These are phyloP conservation scores for Bacterosira constricta DNA, from an alignment of 108 stramenopile species.

Conservation along the genomic window DNA sequence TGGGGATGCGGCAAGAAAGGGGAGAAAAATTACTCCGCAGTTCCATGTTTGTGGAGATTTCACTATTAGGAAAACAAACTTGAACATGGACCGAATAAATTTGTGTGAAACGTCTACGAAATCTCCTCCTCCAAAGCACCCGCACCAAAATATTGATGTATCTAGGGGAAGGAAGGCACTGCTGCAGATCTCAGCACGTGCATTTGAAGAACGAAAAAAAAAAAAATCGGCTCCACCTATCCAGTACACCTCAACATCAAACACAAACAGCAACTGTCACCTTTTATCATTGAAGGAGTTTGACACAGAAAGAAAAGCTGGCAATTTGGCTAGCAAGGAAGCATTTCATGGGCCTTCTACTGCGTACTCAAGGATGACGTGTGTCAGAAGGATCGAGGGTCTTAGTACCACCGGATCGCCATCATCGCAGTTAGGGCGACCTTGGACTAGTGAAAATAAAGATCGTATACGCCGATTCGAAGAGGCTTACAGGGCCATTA, in stretches of 20 bases:
- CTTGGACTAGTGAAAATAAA: conserved; percentile 46
- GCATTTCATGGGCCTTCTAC: too few species aligned
- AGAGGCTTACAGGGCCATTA: conserved; percentile 77
- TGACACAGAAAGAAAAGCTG: background rate
- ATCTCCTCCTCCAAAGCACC: background rate
- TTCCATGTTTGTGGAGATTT: too few species aligned
- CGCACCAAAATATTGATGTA: conserved; percentile 17
- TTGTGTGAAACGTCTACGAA: too few species aligned
- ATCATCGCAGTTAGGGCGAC: background rate
- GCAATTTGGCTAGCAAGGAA: too few species aligned
- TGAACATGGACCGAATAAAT: too few species aligned
- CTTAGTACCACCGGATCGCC: background rate
- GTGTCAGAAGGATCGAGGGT: too few species aligned
- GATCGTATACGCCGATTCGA: conserved; percentile 72
- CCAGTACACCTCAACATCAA: background rate
- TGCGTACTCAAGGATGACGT: too few species aligned
- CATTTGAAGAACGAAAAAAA: conserved; percentile 51
- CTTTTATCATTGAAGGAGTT: background rate
- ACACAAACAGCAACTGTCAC: background rate
- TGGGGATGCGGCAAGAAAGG: too few species aligned
- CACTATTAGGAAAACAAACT: too few species aligned
- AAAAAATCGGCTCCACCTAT: background rate
- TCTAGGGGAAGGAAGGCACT: conserved; percentile 70
- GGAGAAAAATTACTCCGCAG: too few species aligned
- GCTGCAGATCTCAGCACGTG: conserved; percentile 59